Evolutionary conservation across 257 asterid species (phyloP).

Genomic region (Handroanthus guayacan): DNA sequence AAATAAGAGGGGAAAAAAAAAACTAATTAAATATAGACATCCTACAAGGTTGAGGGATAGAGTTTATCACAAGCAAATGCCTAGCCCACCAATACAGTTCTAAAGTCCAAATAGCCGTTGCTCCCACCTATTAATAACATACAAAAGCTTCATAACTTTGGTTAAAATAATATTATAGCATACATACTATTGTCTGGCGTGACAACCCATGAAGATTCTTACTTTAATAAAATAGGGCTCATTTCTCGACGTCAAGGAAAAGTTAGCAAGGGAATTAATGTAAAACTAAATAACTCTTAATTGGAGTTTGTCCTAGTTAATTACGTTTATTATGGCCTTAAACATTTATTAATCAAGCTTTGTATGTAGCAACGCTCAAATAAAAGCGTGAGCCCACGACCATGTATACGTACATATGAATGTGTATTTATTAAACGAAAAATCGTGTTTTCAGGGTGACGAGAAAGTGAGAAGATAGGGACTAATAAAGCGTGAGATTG

Average conservation of each 20-base stretch:
- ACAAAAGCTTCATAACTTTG: slow-evolving; percentile 18
- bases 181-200: neutral
- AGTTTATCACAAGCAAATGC: neutral
- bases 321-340: too few relatives aligned
- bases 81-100: neutral
- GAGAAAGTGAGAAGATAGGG: neutral
- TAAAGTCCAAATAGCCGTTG: slow-evolving; percentile 36
- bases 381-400: too few relatives aligned
- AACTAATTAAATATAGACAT: neutral
- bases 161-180: neutral
- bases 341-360: too few relatives aligned
- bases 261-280: neutral
- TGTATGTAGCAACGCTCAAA: too few relatives aligned
- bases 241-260: neutral
- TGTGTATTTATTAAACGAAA: neutral
- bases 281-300: neutral
- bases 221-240: neutral
- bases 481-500: slow-evolving; percentile 2
- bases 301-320: too few relatives aligned
- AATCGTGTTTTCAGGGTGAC: slow-evolving; percentile 12
- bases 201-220: slow-evolving; percentile 9
- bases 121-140: neutral
- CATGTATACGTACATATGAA: neutral
- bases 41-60: neutral
- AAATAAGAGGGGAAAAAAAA: neutral